Conservation (phyloP, 352 stramenopile genomes). For the Aphanomyces euteiches region DNA sequence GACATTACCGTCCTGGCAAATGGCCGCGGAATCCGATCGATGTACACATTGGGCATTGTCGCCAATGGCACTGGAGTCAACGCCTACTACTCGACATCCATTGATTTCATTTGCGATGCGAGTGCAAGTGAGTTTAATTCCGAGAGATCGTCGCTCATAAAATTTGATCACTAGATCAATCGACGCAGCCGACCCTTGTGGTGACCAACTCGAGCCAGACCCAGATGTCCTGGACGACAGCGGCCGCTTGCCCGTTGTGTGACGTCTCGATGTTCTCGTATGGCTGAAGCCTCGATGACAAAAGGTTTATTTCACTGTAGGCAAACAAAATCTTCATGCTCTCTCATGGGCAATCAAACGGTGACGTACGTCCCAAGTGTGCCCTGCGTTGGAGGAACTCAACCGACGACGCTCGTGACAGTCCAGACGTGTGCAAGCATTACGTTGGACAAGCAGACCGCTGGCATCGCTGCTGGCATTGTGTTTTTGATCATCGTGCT, state of each 20-base stretch:
- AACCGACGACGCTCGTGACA: neutral
- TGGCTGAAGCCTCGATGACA: neutral
- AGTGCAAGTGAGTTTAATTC: neutral
- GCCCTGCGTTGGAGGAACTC: constrained; percentile 8
- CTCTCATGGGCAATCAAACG: constrained; percentile 12
- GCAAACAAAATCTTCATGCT: neutral
- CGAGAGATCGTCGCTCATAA: neutral
- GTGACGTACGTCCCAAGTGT: constrained; percentile 7
- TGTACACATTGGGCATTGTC: constrained; percentile 18
- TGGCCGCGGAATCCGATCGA: constrained; percentile 11
- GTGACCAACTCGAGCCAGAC: neutral
- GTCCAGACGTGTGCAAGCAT: constrained; percentile 23
- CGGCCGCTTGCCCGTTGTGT: constrained; percentile 25
- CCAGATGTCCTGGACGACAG: constrained; percentile 13
- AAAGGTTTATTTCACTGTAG: neutral
- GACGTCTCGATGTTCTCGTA: constrained; percentile 18
- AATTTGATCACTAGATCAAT: neutral
- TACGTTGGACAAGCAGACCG: constrained; percentile 22
- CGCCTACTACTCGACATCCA: constrained; percentile 11
- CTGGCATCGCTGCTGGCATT: constrained; percentile 20
- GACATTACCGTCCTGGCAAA: neutral
- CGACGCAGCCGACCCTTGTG: constrained; percentile 1
- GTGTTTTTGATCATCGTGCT: constrained; percentile 24
- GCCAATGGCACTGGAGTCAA: neutral
- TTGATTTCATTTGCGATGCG: constrained; percentile 26